Percentiles rank a stretch among this genome's conserved stretches.
These are phyloP conservation scores for Musa troglodytarum DNA, from an alignment of 176 grass and related monocot species.

Conservation along the genomic window DNA sequence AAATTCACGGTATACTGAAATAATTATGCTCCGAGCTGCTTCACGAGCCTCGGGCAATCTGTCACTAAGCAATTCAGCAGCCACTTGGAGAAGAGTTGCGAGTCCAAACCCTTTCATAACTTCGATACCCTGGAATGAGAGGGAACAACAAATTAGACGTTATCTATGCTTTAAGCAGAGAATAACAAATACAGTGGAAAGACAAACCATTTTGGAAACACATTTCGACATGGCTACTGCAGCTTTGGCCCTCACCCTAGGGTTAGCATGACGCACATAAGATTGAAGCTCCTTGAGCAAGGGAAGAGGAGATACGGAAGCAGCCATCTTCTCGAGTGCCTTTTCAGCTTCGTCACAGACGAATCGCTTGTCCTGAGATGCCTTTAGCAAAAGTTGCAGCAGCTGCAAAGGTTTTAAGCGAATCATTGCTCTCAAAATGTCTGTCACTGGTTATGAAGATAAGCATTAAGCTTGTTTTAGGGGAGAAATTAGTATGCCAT, in stretches of 20 bases:
- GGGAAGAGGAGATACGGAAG: slow-evolving; percentile 57
- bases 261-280: slow-evolving; percentile 84
- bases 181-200: not conserved
- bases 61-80: slow-evolving; percentile 71
- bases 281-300: slow-evolving; percentile 62
- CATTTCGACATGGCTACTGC: slow-evolving; percentile 82
- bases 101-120: slow-evolving; percentile 64
- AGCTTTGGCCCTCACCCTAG: slow-evolving; percentile 82
- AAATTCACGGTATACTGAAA: slow-evolving; percentile 42
- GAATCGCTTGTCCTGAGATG: slow-evolving; percentile 96
- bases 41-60: slow-evolving; percentile 81
- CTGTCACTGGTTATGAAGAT: too few relatives aligned
- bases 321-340: slow-evolving; percentile 67
- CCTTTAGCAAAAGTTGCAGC: slow-evolving; percentile 87
- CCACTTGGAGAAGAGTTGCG: slow-evolving; percentile 51
- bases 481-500: too few relatives aligned
- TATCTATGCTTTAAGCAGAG: too few relatives aligned
- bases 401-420: slow-evolving; percentile 25
- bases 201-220: slow-evolving; percentile 46
- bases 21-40: slow-evolving; percentile 60
- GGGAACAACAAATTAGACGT: not conserved
- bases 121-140: slow-evolving; percentile 33
- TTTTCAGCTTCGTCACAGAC: slow-evolving; percentile 93
- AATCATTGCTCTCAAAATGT: not conserved
- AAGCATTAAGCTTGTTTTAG: too few relatives aligned